Evolutionary conservation across 2,329 filamentous ascomycete species (phyloP), one percentile per base, ranked within the genome.

Genomic region (Phoma herbarum): DNA sequence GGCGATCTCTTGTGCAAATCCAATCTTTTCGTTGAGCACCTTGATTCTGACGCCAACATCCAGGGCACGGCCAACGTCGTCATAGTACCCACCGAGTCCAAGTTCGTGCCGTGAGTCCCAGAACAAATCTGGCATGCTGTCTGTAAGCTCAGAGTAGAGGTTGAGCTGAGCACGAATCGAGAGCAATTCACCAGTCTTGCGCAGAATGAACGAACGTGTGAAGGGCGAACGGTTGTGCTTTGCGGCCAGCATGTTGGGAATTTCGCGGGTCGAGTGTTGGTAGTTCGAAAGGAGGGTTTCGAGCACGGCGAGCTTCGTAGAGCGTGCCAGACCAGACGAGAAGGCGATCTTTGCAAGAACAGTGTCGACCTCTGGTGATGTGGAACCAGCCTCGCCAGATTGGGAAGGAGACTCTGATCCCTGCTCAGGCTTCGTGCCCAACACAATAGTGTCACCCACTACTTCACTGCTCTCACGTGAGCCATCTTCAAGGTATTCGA

Each of bases 1-100:
- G 7, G 95, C 93, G 75, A 97, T 97, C 77, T 98, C 94, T 72
- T 95, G 91, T 1, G 94, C 95, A 75, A 99, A 98, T 72, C 97
- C 94, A 86, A 99, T 96, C 81, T 96, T 96, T 80, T 96, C 92
- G 76, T 99, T 99, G 67, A 98, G 80, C 18, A 92, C 88, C 70
- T 91, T 91, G 79, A 98, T 98, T 49, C 95, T 86, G 25, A 95
- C 91, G 31, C 91, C 91, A 23, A 98, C 93, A 77, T 98, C 95
- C 33, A 99, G 84, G 0, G 93, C 92, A 53, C 89, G 87, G 39
- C 94, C 93, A 39, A 97, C 92, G 76, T 95, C 91, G 67, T 97
- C 93, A 77, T 98, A 99, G 79, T 97, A 98, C 28, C 90, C 90
- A 76, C 97, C 95, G 2, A 99, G 84, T 0, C 93, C 91, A 2